Base-by-base conservation (phyloP, 176 grass and related monocot genomes). In the Tillandsia fasciculata region DNA sequence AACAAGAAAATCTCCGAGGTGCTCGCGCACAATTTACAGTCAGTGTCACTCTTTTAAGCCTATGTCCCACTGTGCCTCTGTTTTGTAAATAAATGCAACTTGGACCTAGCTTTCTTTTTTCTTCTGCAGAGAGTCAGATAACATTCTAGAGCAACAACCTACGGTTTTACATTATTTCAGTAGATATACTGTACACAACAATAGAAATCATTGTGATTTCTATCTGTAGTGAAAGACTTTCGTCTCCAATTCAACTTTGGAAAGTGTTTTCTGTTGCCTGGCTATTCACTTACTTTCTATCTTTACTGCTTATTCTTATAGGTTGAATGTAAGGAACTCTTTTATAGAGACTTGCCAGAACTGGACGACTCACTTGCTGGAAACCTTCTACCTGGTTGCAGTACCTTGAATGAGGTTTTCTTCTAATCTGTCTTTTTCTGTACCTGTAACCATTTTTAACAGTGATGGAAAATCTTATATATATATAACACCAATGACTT, bases 281-380 rank as follows among this genome's bases (percentile, higher is more conserved):
- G 47, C 49, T 0, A 14, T 11, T 15, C 26, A 14, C 12, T 74
- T 70, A 78, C 50, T 33, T 70, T 57, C 56, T 59, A 48, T 84
- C 70, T 72, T 81, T 12, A 72, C 70, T 84, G 47, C 48, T 8
- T 78, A 58, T 77, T 64, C 2, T 85, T 71, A 7, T 72, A 99
- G 94, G 94, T 99, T 78, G 87, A 79, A 66, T 99, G 94, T 79
- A 99, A 99, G 80, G 94, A 99, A 52, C 94, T 99, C 28, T 99
- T 99, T 75, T 87, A 84, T 69, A 93, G 89, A 83, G 77, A 87
- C 0, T 80, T 97, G 64, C 94, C 94, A 78, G 77, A 86, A 76
- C 74, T 87, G 74, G 86, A 90, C 54, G 94, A 97, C 70, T 85
- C 79, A 23, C 78, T 92, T 86, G 77, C 89, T 17, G 89, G 42